Evolutionary conservation across 2,329 filamentous ascomycete genomes (phyloP).

Genomic region (Fusarium xylarioides): DNA sequence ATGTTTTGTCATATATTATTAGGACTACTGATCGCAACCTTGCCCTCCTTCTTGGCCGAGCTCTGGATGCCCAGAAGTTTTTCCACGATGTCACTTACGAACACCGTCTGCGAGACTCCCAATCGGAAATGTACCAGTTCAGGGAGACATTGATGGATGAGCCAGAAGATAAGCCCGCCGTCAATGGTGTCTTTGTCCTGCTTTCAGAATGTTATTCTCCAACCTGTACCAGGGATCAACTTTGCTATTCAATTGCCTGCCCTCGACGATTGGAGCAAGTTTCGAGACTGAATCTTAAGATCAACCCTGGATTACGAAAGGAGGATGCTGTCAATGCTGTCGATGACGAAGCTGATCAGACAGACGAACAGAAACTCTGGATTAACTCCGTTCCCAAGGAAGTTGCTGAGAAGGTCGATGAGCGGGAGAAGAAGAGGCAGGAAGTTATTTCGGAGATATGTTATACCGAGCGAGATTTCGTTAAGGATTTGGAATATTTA

Average conservation of each 20-base stretch:
- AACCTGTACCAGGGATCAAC: slow-evolving; percentile 91
- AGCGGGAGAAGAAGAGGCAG: slow-evolving; percentile 95
- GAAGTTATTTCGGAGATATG: slow-evolving; percentile 98
- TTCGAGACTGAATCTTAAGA: slow-evolving; percentile 90
- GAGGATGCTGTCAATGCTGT: slow-evolving; percentile 66
- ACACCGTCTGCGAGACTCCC: slow-evolving; percentile 92
- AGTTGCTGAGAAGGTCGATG: slow-evolving; percentile 86
- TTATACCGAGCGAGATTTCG: slow-evolving; percentile 98
- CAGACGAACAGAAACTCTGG: slow-evolving; percentile 97
- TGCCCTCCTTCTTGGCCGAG: slow-evolving; percentile 87
- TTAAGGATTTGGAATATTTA: slow-evolving; percentile 97
- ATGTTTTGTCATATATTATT: slow-evolving; percentile 95
- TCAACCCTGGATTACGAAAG: slow-evolving; percentile 84
- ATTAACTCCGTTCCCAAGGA: slow-evolving; percentile 98
- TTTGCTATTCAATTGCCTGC: slow-evolving; percentile 98
- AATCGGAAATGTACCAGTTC: slow-evolving; percentile 96
- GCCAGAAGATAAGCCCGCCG: slow-evolving; percentile 72
- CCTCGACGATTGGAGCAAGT: slow-evolving; percentile 94
- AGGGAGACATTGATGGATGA: slow-evolving; percentile 90
- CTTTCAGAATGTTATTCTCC: slow-evolving; percentile 98
- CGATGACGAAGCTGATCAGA: slow-evolving; percentile 84
- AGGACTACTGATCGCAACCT: slow-evolving; percentile 96
- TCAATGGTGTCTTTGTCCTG: slow-evolving; percentile 96
- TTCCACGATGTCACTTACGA: slow-evolving; percentile 99
- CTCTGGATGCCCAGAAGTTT: slow-evolving; percentile 96